Evolutionary conservation across 2,329 filamentous ascomycete species (phyloP).

Genomic region (Fusarium mexicanum): DNA sequence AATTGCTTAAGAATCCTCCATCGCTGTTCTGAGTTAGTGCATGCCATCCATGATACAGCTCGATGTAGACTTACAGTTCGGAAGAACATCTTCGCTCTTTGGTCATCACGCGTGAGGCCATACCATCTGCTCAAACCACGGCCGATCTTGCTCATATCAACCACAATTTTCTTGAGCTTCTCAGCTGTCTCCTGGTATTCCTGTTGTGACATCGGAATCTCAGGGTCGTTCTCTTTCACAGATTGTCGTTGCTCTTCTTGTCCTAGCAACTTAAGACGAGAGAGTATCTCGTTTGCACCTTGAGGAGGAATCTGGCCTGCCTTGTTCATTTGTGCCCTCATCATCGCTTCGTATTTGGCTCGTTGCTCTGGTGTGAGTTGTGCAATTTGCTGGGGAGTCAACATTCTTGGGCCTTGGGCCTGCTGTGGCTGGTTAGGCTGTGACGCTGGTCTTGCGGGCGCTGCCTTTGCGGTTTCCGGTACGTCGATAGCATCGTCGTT

Average conservation of each 20-base stretch:
- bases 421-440: slow-evolving; percentile 40
- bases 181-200: slow-evolving; percentile 55
- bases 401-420: slow-evolving; percentile 29
- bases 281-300: slow-evolving; percentile 35
- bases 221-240: slow-evolving; percentile 52
- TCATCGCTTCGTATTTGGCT: slow-evolving; percentile 54
- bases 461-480: slow-evolving; percentile 32
- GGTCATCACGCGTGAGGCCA: slow-evolving; percentile 58
- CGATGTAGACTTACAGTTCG: slow-evolving; percentile 55
- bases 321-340: slow-evolving; percentile 46
- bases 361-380: slow-evolving; percentile 57
- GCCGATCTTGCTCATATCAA: slow-evolving; percentile 57
- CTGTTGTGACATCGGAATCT: slow-evolving; percentile 58
- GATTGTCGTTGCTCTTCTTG: slow-evolving; percentile 55
- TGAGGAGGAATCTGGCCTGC: slow-evolving; percentile 28
- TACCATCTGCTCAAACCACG: slow-evolving; percentile 60
- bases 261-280: slow-evolving; percentile 49
- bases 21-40: slow-evolving; percentile 57
- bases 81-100: slow-evolving; percentile 62
- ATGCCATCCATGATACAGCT: not conserved
- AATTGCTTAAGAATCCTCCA: slow-evolving; percentile 65
- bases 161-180: slow-evolving; percentile 55
- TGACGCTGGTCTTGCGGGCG: slow-evolving; percentile 35
- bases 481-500: slow-evolving; percentile 56
- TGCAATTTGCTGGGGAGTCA: slow-evolving; percentile 51